Evolutionary conservation across 805 yeast genomes (phyloP), one percentile per base, ranked within the genome.

Genomic region (Candida palmyrensis): DNA sequence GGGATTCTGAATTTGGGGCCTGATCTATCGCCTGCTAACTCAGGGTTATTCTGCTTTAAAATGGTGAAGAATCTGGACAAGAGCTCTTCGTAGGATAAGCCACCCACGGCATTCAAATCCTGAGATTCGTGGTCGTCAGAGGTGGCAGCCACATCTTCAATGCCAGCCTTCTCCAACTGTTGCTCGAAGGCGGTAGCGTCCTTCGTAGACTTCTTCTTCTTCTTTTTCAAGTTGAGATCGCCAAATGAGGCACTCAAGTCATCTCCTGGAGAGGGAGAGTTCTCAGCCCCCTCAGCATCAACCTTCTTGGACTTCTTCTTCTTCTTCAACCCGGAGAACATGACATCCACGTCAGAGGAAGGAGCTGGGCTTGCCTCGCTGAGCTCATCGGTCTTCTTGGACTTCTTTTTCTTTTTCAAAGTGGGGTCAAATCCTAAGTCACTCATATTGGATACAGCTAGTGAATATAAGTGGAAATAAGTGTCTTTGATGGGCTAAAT

Each of bases 1-100:
- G 98, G 98, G 52, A 92, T 88, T 73, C 90, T 83, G 67, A 89
- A 82, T 66, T 90, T 89, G 35, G 87, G 78, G 26, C 95, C 90
- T 19, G 85, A 73, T 63, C 95, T 80, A 58, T 90, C 97, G 57
- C 97, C 97, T 28, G 97, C 98, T 53, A 92, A 76, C 62, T 92
- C 98, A 41, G 99, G 99, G 68, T 92, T 92, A 66, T 90, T 90
- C 43, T 86, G 81, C 52, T 85, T 87, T 54, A 92, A 73, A 40
- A 90, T 81, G 35, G 67, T 63, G 70, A 89, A 92, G 59, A 92
- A 92, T 58, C 98, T 77, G 34, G 82, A 73, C 51, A 92, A 73
- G 43, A 92, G 75, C 30, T 73, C 74, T 39, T 77, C 78, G 63
- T 92, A 92, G 39, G 89, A 76, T 43, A 82, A 68, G 32, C 82